A percentile compares a stretch with the other conserved stretches of the same genome.
phyloP scores from a whole-genome alignment of 163 green algal genomes.

The Prototheca cutis region DNA sequence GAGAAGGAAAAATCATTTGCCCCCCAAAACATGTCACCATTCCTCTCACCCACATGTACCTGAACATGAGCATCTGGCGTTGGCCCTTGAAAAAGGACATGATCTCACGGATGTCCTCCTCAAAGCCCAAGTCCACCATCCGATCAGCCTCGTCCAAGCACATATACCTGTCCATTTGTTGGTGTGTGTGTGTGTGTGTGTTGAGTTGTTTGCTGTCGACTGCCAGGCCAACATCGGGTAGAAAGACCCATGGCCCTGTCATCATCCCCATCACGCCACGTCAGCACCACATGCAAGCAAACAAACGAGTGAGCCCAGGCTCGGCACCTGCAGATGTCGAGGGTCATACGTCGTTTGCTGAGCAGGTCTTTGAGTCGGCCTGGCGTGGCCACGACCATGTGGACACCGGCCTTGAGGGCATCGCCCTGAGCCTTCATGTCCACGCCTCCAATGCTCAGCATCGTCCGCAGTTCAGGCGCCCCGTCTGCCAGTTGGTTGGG shows the following conservation, averaged over 20 bases:
- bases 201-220: no score
- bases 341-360: conserved; percentile 75
- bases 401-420: conserved; percentile 62
- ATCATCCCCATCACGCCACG: no score
- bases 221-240: no score
- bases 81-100: conserved; percentile 66
- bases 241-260: no score
- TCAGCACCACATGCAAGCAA: no score
- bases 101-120: conserved; percentile 79
- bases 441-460: conserved; percentile 47
- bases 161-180: no score
- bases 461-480: conserved; percentile 54
- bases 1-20: no score
- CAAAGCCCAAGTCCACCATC: conserved; percentile 86
- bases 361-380: conserved; percentile 93
- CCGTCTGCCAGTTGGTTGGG: neutral
- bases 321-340: conserved; percentile 93
- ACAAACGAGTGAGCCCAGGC: no score
- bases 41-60: no score
- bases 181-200: no score
- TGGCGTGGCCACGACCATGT: conserved; percentile 84
- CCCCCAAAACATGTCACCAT: no score
- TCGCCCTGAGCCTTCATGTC: conserved; percentile 32
- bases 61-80: conserved; percentile 95
- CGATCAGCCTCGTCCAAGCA: conserved; percentile 92